Evolutionary conservation across 1,284 basidiomycete species (phyloP), one percentile per base, ranked within the genome.

Genomic region (Boletus hoseneyae): DNA sequence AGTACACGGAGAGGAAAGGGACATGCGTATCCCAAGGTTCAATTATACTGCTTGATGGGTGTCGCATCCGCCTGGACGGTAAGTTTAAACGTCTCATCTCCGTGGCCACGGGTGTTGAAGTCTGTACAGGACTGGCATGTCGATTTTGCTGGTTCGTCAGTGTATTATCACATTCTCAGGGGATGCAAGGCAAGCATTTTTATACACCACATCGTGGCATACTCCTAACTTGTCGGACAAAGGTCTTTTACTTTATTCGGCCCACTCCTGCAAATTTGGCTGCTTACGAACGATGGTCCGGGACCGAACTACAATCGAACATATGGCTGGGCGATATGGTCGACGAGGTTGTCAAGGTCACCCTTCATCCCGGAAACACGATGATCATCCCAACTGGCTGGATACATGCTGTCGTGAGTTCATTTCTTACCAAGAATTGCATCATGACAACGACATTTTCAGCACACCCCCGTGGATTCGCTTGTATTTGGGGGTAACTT

Each of bases 401-500:
- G 88, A 97, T 98, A 54, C 96, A 99, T 65, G 92, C 93, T 16
- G 96, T 99, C 32, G 91, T 93, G 64, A 66, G 87, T 78, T 21
- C 45, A 6, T 19, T 38, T 16, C 8, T 33, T 15, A n/a, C 34
- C 27, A 33, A 44, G 11, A n/a, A 36, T 51, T 40, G 12, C 39
- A 47, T 27, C 27, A 13, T 34, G 47, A 32, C 29, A 32, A 49
- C 18, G 18, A 29, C 19, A 9, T 46, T 37, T 54, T 33, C 58
- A 93, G 89, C 87, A 91, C 67, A 98, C 95, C 0, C 95, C 96
- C 0, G 70, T 79, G 38, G 93, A 98, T 66, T 90, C 94, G 3
- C 77, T 99, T 35, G 96, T 99, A 0, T 95, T 98, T 63, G 96
- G 96, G 3, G 96, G 96, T 34, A 99, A 99, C 70, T 99, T 97